Conservation (phyloP, 176 grass and related monocot genomes). For the Oryza nivara region DNA sequence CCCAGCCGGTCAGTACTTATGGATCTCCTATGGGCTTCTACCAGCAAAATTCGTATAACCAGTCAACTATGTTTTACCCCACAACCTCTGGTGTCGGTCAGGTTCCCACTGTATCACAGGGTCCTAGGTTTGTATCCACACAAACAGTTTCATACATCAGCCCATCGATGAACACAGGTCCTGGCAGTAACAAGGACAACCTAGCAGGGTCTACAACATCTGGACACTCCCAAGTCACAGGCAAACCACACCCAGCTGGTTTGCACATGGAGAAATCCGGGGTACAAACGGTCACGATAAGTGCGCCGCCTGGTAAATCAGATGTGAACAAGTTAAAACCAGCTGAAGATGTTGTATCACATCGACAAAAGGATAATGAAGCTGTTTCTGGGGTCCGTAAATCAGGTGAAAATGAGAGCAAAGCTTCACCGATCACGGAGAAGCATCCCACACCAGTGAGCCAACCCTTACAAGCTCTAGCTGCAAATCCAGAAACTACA, state of each 20-base stretch:
- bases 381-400: conserved; percentile 39
- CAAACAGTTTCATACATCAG: conserved; percentile 54
- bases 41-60: conserved; percentile 52
- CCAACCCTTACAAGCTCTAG: conserved; percentile 25
- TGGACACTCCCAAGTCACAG: conserved; percentile 38
- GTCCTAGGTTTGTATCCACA: conserved; percentile 56
- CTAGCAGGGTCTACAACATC: conserved; percentile 29
- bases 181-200: conserved; percentile 38
- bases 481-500: conserved; percentile 31
- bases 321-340: conserved; percentile 49
- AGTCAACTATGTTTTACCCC: conserved; percentile 57
- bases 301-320: conserved; percentile 50
- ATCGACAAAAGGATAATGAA: conserved; percentile 42
- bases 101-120: conserved; percentile 63
- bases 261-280: conserved; percentile 42
- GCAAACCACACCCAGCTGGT: conserved; percentile 37
- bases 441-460: conserved; percentile 32
- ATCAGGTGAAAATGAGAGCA: conserved; percentile 47
- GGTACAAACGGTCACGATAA: conserved; percentile 55
- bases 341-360: conserved; percentile 34
- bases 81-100: conserved; percentile 49
- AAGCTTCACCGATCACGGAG: conserved; percentile 28
- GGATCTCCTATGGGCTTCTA: conserved; percentile 59
- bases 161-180: conserved; percentile 38
- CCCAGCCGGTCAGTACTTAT: conserved; percentile 50